Evolutionary conservation across 2,329 filamentous ascomycete species (phyloP).

Genomic region (Calonectria montana): DNA sequence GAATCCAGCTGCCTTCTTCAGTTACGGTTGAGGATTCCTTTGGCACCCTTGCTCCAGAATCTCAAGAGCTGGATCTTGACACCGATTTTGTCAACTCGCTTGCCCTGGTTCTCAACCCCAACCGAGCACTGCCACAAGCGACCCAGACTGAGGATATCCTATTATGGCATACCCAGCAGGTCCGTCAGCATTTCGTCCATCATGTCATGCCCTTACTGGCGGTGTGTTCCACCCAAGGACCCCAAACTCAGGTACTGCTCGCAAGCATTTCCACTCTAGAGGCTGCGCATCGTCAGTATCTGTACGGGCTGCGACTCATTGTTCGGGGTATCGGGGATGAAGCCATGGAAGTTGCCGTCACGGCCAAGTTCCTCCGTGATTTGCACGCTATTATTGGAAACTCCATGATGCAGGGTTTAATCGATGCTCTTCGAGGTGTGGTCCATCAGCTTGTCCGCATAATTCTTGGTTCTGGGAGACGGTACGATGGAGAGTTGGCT

Average conservation of each 20-base stretch:
- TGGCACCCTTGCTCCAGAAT: slow-evolving; percentile 57
- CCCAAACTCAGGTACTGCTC: slow-evolving; percentile 60
- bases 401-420: slow-evolving; percentile 66
- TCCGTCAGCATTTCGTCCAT: slow-evolving; percentile 69
- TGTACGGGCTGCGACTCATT: slow-evolving; percentile 65
- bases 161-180: slow-evolving; percentile 71
- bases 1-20: slow-evolving; percentile 66
- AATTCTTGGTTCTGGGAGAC: slow-evolving; percentile 54
- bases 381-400: slow-evolving; percentile 74
- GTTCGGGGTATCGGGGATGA: slow-evolving; percentile 57
- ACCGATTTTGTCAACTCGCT: slow-evolving; percentile 63
- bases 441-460: slow-evolving; percentile 63
- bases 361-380: slow-evolving; percentile 68
- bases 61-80: slow-evolving; percentile 57
- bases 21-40: slow-evolving; percentile 67
- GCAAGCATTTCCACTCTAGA: slow-evolving; percentile 69
- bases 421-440: slow-evolving; percentile 65
- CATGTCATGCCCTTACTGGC: slow-evolving; percentile 68
- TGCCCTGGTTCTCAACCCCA: slow-evolving; percentile 63
- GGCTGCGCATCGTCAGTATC: slow-evolving; percentile 68
- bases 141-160: slow-evolving; percentile 66
- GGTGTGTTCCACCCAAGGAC: slow-evolving; percentile 56
- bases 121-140: slow-evolving; percentile 59
- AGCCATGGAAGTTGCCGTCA: slow-evolving; percentile 50
- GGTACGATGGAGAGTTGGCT: slow-evolving; percentile 23